Conservation (phyloP, 495 filamentous ascomycete genomes). For the Penicillium manginii region DNA sequence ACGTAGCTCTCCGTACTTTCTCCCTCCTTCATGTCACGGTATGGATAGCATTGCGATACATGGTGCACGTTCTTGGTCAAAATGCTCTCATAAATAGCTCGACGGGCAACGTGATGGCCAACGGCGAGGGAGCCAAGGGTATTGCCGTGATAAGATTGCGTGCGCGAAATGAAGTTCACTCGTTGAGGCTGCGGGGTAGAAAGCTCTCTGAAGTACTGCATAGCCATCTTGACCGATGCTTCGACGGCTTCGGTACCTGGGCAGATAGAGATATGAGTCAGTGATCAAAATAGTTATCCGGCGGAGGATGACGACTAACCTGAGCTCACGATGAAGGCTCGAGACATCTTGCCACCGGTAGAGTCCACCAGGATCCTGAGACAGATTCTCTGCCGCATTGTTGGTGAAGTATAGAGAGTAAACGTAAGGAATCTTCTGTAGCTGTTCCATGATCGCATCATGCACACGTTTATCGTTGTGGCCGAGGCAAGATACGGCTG, state of each 20-base stretch:
- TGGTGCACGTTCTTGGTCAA: constrained; percentile 58
- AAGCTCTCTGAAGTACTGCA: constrained; percentile 60
- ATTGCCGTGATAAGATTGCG: constrained; percentile 71
- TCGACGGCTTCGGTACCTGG: constrained; percentile 66
- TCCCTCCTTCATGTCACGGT: constrained; percentile 48
- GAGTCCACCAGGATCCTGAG: constrained; percentile 37
- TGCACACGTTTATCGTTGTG: constrained; percentile 43
- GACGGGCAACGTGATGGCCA: constrained; percentile 60
- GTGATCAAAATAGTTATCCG: background rate
- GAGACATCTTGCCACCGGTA: constrained; percentile 37
- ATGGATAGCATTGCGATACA: constrained; percentile 68
- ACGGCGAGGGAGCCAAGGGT: constrained; percentile 68
- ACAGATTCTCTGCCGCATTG: constrained; percentile 38
- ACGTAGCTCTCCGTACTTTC: constrained; percentile 50
- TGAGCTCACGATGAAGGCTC: constrained; percentile 51
- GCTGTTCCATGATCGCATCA: constrained; percentile 44
- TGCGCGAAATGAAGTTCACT: constrained; percentile 61
- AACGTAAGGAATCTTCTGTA: constrained; percentile 45
- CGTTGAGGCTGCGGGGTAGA: constrained; percentile 43
- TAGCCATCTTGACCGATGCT: constrained; percentile 60
- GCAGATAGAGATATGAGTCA: background rate
- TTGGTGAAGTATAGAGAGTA: constrained; percentile 53
- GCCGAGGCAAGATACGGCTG: constrained; percentile 43
- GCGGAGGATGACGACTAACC: constrained; percentile 27
- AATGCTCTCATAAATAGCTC: constrained; percentile 64